These are phyloP conservation scores for Trichoderma gracile DNA, from an alignment of 2,329 filamentous ascomycete genomes.

Conservation along the genomic window DNA sequence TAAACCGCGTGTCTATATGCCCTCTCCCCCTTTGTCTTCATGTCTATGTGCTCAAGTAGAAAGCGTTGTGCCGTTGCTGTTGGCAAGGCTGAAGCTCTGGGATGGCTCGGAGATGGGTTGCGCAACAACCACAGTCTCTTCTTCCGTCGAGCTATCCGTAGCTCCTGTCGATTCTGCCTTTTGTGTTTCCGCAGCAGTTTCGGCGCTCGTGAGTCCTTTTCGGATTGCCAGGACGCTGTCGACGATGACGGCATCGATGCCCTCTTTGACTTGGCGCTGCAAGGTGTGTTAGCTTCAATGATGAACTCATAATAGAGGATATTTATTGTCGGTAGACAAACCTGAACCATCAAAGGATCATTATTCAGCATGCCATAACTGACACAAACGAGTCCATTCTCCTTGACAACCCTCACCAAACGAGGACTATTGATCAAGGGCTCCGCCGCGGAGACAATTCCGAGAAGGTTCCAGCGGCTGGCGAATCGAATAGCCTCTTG, in stretches of 20 bases:
- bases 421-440: conserved; percentile 87
- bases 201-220: conserved; percentile 70
- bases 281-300: conserved; percentile 27
- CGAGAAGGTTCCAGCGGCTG: conserved; percentile 89
- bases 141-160: not conserved
- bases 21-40: no score
- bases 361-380: conserved; percentile 94
- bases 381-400: conserved; percentile 89
- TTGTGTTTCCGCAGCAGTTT: conserved; percentile 30
- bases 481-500: conserved; percentile 97
- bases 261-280: conserved; percentile 85
- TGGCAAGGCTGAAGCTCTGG: conserved; percentile 21
- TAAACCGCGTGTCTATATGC: no score
- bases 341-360: conserved; percentile 79
- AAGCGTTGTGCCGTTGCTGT: not conserved
- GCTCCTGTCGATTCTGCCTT: not conserved
- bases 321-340: conserved; percentile 47
- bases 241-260: conserved; percentile 97
- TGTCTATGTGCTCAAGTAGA: not conserved
- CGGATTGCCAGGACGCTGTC: conserved; percentile 92
- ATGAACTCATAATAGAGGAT: not conserved
- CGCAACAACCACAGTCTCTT: conserved; percentile 4
- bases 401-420: conserved; percentile 89
- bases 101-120: conserved; percentile 12
- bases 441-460: conserved; percentile 85